Evolutionary conservation across 108 stramenopile species (phyloP), one percentile per base, ranked within the genome.

Genomic region (Pseudonitzschia multistriata): DNA sequence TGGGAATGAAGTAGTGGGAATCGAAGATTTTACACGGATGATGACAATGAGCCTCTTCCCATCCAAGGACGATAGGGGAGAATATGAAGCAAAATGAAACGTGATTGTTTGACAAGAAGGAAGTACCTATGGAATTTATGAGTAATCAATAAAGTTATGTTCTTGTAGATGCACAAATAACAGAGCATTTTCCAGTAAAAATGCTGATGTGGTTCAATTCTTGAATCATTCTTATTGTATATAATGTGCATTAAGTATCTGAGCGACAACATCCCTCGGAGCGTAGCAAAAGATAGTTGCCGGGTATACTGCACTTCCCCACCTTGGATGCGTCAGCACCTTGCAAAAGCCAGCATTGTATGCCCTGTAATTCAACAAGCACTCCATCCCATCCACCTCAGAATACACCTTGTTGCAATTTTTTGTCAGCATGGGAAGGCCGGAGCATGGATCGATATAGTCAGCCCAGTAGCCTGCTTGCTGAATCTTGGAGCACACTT

Each of bases 361-460:
- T 3, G 94, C 83, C 74, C 82, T 85, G 68, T 79, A 91, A 68
- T 90, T 88, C 60, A 98, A 74, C 54, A 97, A 74, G 34, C 84
- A 84, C 79, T 95, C 92, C 89, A 94, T 93, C 24, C 94, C 93
- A 72, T 96, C 95, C 24, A 97, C 96, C 78, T 98, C 98, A 33
- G 84, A 86, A 74, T 94, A 98, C 0, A 98, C 92, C 64, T 83
- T 83, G 66, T 79, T 79, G 72, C 82, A 83, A 52, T 73, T 74
- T 57, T 73, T 73, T 24, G 87, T 83, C 31, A 91, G 79, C 94
- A 96, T 96, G 33, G 98, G 96, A 47, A 98, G 77, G 13, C 98
- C 98, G 11, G 93, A 95, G 68, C 98, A 98, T 4, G 98, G 98
- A 86, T 98, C 98, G 72, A 98, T 98, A 73, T 83, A 98, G 73